Conservation (phyloP, 768 basidiomycete genomes). For the Mycena maculata region DNA sequence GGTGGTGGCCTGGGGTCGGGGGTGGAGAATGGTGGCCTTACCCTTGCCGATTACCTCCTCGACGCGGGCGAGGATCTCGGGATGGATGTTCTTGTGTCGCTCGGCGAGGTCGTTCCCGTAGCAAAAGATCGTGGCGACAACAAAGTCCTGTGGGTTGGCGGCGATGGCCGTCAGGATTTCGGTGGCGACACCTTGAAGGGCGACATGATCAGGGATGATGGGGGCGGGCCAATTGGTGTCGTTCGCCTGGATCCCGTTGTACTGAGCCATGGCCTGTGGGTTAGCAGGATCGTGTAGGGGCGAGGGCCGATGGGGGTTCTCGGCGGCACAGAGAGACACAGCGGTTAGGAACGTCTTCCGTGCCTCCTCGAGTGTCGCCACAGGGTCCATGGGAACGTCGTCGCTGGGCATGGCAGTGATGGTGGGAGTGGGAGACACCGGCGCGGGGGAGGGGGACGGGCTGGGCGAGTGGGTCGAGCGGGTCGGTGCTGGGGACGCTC, state of each 20-base stretch:
- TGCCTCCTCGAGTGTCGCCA: neutral
- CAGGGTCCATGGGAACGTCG: neutral
- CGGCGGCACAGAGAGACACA: neutral
- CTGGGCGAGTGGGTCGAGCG: neutral
- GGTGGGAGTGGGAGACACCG: neutral
- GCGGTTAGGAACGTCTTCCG: neutral
- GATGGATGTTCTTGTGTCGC: slow-evolving; percentile 28
- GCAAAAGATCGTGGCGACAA: neutral
- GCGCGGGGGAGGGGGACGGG: neutral
- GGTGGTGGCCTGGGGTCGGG: neutral
- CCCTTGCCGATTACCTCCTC: neutral
- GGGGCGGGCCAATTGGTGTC: neutral
- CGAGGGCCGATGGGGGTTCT: neutral
- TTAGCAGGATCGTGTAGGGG: neutral
- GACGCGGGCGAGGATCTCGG: slow-evolving; percentile 24
- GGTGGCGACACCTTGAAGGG: neutral
- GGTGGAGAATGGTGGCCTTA: neutral
- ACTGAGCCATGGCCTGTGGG: neutral
- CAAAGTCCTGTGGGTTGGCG: neutral
- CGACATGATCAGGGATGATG: neutral
- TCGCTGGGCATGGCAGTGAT: neutral
- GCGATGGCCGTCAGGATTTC: neutral
- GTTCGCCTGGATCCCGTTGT: neutral
- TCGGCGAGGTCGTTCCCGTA: neutral
- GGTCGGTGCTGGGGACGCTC: neutral